Evolutionary conservation across 805 yeast genomes (phyloP), one percentile per base, ranked within the genome.

Genomic region (Metschnikowia anglica): DNA sequence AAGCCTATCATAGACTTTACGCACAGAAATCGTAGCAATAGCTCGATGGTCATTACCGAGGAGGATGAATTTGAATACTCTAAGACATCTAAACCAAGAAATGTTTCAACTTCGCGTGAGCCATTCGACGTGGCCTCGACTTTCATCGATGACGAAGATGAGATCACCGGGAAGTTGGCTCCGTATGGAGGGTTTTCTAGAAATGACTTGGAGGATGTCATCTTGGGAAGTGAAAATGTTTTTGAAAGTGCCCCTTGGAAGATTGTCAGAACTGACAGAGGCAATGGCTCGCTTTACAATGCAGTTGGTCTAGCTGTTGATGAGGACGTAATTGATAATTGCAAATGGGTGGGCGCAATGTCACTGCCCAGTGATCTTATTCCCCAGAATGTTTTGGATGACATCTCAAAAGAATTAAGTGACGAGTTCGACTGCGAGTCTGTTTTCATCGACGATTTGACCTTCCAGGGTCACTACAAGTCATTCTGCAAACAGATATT

Each of bases 401-500:
- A 74, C 15, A 88, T 93, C 31, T 62, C 79, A 1, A 50, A 54
- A 0, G 70, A 68, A 29, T 63, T 87, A 41, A 49, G 54, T 20
- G 56, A 61, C 1, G 76, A 80, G 2, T 83, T 78, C 59, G 58
- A 77, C 44, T 78, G 83, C 30, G 76, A 74, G 45, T 80, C 88
- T 0, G 86, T 89, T 2, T 80, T 79, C 46, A 81, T 91, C 2
- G 79, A 78, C 51, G 98, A 93, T 62, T 65, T 79, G 23, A 81
- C 88, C 1, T 88, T 88, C 54, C 85, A 85, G 56, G 97, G 97
- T 16, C 96, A 90, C 59, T 93, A 93, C 63, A 81, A 80, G 44
- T 86, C 88, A 39, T 93, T 85, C 62, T 91, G 97, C 63, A 93
- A 93, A 63, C 95, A 90, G 57, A 87, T 93, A 29, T 69, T 93